phyloP scores from a whole-genome alignment of 768 basidiomycete genomes.

The Hysterangium stoloniferum region DNA sequence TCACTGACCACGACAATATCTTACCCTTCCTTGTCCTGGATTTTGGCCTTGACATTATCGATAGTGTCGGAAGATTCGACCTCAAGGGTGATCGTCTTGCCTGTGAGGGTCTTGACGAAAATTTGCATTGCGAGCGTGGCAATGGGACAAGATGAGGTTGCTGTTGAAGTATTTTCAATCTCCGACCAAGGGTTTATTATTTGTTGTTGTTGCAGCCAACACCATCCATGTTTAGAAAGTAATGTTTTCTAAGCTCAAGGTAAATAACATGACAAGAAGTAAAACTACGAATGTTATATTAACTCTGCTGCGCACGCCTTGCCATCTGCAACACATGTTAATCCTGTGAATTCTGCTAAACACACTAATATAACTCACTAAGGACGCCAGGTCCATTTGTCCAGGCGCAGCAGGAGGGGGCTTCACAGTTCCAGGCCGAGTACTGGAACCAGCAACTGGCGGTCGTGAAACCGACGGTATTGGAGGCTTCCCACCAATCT shows the following conservation, averaged over 20 bases:
- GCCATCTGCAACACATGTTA: conserved; percentile 44
- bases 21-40: conserved; percentile 74
- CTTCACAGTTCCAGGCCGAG: conserved; percentile 34
- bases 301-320: conserved; percentile 61
- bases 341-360: not conserved
- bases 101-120: conserved; percentile 87
- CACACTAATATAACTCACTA: conserved; percentile 40
- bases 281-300: too few relatives aligned
- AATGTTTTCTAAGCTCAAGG: too few relatives aligned
- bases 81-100: conserved; percentile 98
- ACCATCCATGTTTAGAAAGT: too few relatives aligned
- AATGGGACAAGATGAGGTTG: too few relatives aligned
- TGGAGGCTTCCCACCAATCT: conserved; percentile 50
- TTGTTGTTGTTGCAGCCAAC: too few relatives aligned
- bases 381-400: conserved; percentile 79
- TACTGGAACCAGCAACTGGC: conserved; percentile 27
- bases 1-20: conserved; percentile 18
- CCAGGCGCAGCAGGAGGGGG: conserved; percentile 40
- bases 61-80: conserved; percentile 96
- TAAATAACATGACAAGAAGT: too few relatives aligned
- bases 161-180: not conserved
- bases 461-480: conserved; percentile 53
- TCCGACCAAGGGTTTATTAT: too few relatives aligned
- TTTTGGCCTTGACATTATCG: conserved; percentile 88
- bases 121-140: conserved; percentile 42